Percentiles rank a stretch among this genome's conserved stretches.
Evolutionary conservation across 2,329 filamentous ascomycete genomes (phyloP).

Genomic region (Neocucurbitaria cava): DNA sequence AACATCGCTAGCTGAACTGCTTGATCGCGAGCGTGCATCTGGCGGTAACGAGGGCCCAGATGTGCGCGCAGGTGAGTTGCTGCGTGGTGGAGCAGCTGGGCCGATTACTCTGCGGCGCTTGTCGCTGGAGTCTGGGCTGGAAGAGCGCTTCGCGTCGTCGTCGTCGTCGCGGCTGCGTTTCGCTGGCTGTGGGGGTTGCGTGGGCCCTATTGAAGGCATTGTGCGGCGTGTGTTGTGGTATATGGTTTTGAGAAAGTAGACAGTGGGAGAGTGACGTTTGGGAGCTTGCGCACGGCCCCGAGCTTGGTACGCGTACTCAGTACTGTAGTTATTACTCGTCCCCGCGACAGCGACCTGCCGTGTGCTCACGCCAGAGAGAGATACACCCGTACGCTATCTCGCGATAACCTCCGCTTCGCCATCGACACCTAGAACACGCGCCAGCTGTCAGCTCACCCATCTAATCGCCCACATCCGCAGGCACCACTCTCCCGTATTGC

Average conservation of each 20-base stretch:
- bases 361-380: too few relatives aligned
- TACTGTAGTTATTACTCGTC: too few relatives aligned
- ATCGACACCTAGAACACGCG: too few relatives aligned
- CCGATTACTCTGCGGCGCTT: conserved; percentile 63
- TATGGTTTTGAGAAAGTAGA: neutral
- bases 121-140: conserved; percentile 51
- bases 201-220: conserved; percentile 75
- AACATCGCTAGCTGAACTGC: conserved; percentile 34
- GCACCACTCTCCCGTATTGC: conserved; percentile 12
- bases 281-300: conserved; percentile 28
- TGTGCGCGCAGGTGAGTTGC: conserved; percentile 43
- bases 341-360: neutral
- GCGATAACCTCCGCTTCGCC: neutral
- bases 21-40: conserved; percentile 36
- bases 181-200: conserved; percentile 70
- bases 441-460: neutral
- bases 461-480: neutral
- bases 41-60: conserved; percentile 62
- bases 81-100: conserved; percentile 61
- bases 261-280: conserved; percentile 15
- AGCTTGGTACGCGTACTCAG: too few relatives aligned
- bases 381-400: neutral
- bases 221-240: conserved; percentile 25
- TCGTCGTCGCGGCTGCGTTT: conserved; percentile 59
- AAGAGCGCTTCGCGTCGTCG: conserved; percentile 48